Evolutionary conservation across 306 rosid genomes (phyloP).

Genomic region (Lathyrus aphaca): DNA sequence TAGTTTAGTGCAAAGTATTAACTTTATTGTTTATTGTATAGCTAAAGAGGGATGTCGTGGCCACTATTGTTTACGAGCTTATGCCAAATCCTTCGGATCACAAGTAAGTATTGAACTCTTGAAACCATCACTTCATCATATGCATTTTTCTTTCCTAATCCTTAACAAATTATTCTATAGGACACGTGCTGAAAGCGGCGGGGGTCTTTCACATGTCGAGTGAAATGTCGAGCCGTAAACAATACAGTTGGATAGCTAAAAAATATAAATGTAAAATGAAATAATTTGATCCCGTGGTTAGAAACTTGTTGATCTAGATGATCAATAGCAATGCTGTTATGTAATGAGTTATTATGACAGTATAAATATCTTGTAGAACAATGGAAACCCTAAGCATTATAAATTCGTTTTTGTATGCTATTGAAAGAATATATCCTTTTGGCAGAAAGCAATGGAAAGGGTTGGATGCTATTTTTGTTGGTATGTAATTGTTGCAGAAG

Average conservation of each 20-base stretch:
- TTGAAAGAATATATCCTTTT: slow-evolving; percentile 36
- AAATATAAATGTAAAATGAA: slow-evolving; percentile 15
- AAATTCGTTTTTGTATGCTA: not conserved
- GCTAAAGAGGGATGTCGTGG: slow-evolving; percentile 92
- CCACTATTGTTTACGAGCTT: slow-evolving; percentile 86
- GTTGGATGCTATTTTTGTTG: slow-evolving; percentile 28
- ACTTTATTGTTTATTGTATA: slow-evolving; percentile 43
- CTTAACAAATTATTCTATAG: slow-evolving; percentile 44
- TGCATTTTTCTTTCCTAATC: slow-evolving; percentile 9
- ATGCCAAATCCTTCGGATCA: slow-evolving; percentile 98
- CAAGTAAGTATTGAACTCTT: slow-evolving; percentile 63
- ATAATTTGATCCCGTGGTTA: slow-evolving; percentile 30
- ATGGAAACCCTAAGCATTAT: slow-evolving; percentile 23
- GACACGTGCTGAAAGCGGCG: slow-evolving; percentile 78
- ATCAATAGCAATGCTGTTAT: slow-evolving; percentile 18
- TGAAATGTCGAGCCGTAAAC: slow-evolving; percentile 38
- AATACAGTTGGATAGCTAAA: slow-evolving; percentile 29
- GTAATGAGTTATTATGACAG: slow-evolving; percentile 19
- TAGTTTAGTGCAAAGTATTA: slow-evolving; percentile 13
- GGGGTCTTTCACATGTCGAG: slow-evolving; percentile 83
- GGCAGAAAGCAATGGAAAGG: slow-evolving; percentile 21
- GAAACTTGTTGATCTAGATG: slow-evolving; percentile 23
- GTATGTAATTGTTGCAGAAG: slow-evolving; percentile 5
- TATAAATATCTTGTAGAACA: slow-evolving; percentile 26
- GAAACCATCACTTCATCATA: slow-evolving; percentile 13